Conservation (phyloP, 2,329 filamentous ascomycete species). For the Aspergillus pseudonomiae region DNA sequence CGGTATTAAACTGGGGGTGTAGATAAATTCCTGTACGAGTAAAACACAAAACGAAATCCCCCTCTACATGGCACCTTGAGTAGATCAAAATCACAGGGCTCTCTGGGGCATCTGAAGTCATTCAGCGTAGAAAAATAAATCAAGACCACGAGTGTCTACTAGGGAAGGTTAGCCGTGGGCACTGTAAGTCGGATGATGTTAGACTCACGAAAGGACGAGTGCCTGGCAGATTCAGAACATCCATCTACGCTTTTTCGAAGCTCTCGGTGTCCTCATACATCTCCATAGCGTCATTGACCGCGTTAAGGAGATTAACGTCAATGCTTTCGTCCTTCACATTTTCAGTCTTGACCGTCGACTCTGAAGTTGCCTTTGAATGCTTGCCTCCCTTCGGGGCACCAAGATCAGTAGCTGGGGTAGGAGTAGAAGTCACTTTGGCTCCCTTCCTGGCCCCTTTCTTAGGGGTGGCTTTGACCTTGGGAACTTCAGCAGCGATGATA, state of each 20-base stretch:
- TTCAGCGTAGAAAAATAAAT: not conserved
- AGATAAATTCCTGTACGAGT: not conserved
- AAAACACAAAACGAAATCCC: not conserved
- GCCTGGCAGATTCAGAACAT: not conserved
- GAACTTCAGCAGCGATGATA: not conserved
- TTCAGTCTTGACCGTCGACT: not conserved
- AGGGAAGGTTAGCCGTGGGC: not conserved
- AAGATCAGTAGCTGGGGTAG: slow-evolving; percentile 21
- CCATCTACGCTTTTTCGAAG: not conserved
- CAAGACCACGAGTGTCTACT: not conserved
- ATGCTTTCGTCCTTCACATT: not conserved
- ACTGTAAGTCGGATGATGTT: too few relatives aligned
- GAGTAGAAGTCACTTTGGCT: slow-evolving; percentile 21
- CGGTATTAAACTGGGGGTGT: not conserved
- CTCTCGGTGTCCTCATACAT: not conserved
- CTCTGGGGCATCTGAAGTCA: not conserved
- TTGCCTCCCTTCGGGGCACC: slow-evolving; percentile 1
- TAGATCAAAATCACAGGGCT: not conserved
- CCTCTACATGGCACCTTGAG: not conserved
- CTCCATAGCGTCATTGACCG: not conserved
- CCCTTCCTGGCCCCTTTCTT: slow-evolving; percentile 5
- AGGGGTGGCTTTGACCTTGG: not conserved
- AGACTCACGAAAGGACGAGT: not conserved
- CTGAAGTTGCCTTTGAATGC: not conserved
- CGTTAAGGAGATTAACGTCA: not conserved